Conservation (phyloP, 768 basidiomycete species). For the Boletus vermiculosoides region DNA sequence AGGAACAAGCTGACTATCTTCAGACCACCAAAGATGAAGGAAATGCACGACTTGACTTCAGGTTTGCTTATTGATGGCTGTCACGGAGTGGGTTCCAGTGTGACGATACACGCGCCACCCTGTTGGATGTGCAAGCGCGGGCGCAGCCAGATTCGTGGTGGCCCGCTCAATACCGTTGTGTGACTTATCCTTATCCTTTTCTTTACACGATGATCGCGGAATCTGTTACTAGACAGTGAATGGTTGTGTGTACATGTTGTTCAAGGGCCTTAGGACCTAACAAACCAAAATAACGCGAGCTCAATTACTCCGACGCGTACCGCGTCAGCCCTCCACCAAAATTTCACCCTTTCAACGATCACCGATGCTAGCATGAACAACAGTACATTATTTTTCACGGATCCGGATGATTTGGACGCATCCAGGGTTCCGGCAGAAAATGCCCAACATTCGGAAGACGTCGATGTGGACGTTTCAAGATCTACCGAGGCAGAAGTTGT, state of each 20-base stretch:
- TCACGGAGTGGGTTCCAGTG: background rate
- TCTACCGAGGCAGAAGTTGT: background rate
- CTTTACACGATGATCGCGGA: too few relatives aligned
- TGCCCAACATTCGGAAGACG: constrained; percentile 8
- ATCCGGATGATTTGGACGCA: constrained; percentile 51
- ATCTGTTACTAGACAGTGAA: too few relatives aligned
- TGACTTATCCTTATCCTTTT: too few relatives aligned
- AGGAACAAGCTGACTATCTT: constrained; percentile 58
- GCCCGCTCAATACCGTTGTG: too few relatives aligned
- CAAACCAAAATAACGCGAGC: constrained; percentile 27
- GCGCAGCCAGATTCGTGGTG: too few relatives aligned
- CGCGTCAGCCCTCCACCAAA: background rate
- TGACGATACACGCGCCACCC: too few relatives aligned
- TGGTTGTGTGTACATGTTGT: constrained; percentile 9
- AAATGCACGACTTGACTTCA: constrained; percentile 55
- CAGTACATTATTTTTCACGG: constrained; percentile 54
- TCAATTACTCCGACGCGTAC: constrained; percentile 7
- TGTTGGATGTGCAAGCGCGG: too few relatives aligned
- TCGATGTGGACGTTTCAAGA: background rate
- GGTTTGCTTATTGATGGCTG: constrained; percentile 48
- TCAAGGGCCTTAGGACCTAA: constrained; percentile 12
- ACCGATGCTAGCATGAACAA: constrained; percentile 11
- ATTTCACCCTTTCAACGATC: background rate
- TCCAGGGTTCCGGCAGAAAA: background rate
- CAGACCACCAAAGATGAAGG: constrained; percentile 59